Evolutionary conservation across 768 basidiomycete genomes (phyloP), one percentile per base, ranked within the genome.

Genomic region (Auricularia cornea): DNA sequence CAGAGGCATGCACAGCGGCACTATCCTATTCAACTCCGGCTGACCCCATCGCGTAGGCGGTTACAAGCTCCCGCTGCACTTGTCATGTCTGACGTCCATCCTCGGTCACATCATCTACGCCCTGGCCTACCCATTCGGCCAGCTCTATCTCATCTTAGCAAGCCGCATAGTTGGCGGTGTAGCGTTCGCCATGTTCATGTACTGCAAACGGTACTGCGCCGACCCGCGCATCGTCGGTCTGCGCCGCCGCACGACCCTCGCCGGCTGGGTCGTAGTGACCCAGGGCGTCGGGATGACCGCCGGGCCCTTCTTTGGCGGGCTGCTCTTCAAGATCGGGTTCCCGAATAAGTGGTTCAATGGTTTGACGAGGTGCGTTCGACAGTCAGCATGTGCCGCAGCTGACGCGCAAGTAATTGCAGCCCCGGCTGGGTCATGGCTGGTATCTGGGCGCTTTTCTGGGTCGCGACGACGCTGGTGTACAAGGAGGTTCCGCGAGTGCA

Each of bases 81-180:
- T 89, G 40, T 77, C 79, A 52, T 89, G 85, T 65, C 76, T 72
- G 3, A 69, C 82, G 1, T 78, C 81, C 29, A 72, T 87, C 59
- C 56, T 84, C 23, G 87, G 86, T 0, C 81, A 84, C 65, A 71
- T 87, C 63, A 73, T 85, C 3, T 87, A 88, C 68, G 85, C 80
- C 16, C 71, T 83, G 33, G 88, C 88, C 0, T 89, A 87, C 70
- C 75, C 70, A 20, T 77, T 81, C 32, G 76, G 83, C 69, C 84
- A 77, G 70, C 80, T 89, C 12, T 88, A 89, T 70, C 77, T 89
- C 66, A 87, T 88, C 66, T 82, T 90, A 65, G 78, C 88, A 35
- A 86, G 85, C 4, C 84, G 88, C n/a, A 83, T 85, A 60, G 81
- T 88, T 32, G 78, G 76, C 38, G 87, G 87, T 1, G 68, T 87